These are phyloP conservation scores for Chytriomyces hyalinus DNA, from an alignment of 192 early-diverging fungal species.

Conservation along the genomic window DNA sequence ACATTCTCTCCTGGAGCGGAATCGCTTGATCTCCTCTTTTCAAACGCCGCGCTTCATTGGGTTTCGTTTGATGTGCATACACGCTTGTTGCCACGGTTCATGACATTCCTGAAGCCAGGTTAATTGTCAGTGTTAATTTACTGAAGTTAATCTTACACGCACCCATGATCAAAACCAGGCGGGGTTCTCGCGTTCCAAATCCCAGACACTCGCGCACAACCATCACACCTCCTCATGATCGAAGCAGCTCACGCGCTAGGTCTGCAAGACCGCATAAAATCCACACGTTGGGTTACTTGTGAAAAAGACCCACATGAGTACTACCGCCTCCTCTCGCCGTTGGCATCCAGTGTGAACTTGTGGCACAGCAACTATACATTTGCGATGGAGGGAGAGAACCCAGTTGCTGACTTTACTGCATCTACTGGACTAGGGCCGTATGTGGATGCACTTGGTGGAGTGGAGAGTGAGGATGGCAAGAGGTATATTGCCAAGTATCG, in stretches of 20 bases:
- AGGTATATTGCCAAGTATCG: constrained; percentile 12
- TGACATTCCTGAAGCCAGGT: constrained; percentile 12
- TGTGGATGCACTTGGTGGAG: constrained; percentile 15
- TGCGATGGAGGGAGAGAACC: constrained; percentile 26
- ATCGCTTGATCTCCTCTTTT: constrained; percentile 12
- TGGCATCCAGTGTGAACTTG: not conserved
- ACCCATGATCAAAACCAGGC: not conserved
- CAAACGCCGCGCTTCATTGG: constrained; percentile 27
- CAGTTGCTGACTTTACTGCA: constrained; percentile 31
- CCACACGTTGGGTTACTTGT: constrained; percentile 31
- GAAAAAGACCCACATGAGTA: constrained; percentile 18
- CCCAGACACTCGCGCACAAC: constrained; percentile 22
- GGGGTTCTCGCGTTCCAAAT: constrained; percentile 29
- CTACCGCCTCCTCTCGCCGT: not conserved
- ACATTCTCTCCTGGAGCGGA: not conserved
- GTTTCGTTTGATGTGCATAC: constrained; percentile 29
- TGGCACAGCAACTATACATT: constrained; percentile 13
- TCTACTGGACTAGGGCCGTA: constrained; percentile 28
- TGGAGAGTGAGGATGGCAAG: constrained; percentile 16
- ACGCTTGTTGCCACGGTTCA: constrained; percentile 7
- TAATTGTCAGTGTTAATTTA: not conserved
- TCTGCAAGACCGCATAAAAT: not conserved
- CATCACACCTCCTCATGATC: constrained; percentile 19
- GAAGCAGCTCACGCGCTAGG: constrained; percentile 13
- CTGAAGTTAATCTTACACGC: not conserved